Conservation (phyloP, 495 filamentous ascomycete species). For the Xylaria scruposa region DNA sequence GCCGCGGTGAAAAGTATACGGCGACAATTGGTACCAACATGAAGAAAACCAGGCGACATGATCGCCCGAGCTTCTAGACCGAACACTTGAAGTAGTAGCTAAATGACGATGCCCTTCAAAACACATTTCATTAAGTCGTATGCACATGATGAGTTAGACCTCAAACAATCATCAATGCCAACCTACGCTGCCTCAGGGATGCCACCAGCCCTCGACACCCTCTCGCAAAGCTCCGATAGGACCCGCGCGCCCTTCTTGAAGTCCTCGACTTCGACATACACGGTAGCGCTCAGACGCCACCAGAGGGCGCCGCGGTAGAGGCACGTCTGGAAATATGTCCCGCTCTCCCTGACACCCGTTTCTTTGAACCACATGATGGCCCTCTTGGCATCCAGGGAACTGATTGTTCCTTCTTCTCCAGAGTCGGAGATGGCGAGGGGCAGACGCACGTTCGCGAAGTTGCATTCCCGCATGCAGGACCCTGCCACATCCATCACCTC, state of each 20-base stretch:
- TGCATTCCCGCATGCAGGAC: constrained; percentile 45
- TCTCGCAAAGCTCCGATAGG: constrained; percentile 62
- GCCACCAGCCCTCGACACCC: constrained; percentile 53
- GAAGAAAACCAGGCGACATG: no score
- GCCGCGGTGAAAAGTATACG: no score
- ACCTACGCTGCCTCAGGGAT: neutral
- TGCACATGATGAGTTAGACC: no score
- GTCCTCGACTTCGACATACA: constrained; percentile 73
- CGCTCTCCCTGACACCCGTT: constrained; percentile 30
- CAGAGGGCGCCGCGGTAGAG: constrained; percentile 65
- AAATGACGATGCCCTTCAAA: no score
- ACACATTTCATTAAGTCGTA: no score
- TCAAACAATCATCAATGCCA: no score
- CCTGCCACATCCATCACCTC: constrained; percentile 65
- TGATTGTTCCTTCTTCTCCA: constrained; percentile 19
- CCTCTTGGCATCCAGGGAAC: constrained; percentile 22
- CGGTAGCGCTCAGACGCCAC: constrained; percentile 71
- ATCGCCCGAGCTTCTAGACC: no score
- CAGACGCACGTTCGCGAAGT: constrained; percentile 70
- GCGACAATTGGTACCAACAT: no score
- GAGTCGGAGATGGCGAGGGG: constrained; percentile 57
- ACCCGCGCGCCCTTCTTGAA: constrained; percentile 66
- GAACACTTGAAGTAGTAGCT: no score
- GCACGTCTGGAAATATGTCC: constrained; percentile 48
- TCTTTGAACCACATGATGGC: constrained; percentile 33